Evolutionary conservation across 208 protist species (phyloP).

Genomic region (Trypanosoma theileri): DNA sequence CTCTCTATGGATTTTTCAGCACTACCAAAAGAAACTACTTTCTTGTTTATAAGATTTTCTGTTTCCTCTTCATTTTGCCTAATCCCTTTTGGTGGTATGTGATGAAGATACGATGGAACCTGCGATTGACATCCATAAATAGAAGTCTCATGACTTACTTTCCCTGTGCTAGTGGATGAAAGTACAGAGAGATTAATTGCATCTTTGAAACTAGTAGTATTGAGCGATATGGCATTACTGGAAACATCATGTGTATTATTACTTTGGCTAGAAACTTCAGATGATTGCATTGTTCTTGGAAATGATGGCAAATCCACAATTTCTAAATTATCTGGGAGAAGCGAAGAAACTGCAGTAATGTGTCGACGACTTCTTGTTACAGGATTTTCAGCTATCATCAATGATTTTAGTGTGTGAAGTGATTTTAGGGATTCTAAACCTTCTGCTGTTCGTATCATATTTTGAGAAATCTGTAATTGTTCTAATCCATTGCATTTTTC

Average conservation of each 20-base stretch:
- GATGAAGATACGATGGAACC: background rate
- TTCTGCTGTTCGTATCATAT: slow-evolving; percentile 55
- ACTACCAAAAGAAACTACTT: too few species aligned
- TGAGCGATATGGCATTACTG: background rate
- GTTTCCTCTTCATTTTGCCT: background rate
- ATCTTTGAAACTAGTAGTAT: background rate
- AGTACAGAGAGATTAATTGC: slow-evolving; percentile 12
- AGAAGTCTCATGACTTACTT: background rate
- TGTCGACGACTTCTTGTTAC: slow-evolving; percentile 47
- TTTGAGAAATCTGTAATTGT: slow-evolving; percentile 53
- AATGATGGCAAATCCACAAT: slow-evolving; percentile 41
- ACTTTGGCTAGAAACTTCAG: background rate
- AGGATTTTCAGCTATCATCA: slow-evolving; percentile 66
- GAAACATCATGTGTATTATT: background rate
- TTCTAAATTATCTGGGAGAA: slow-evolving; percentile 42
- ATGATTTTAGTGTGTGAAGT: slow-evolving; percentile 30
- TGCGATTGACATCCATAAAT: background rate
- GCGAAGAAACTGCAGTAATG: slow-evolving; percentile 31
- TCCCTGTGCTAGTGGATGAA: slow-evolving; percentile 1
- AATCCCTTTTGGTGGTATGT: background rate
- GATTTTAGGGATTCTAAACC: slow-evolving; percentile 38
- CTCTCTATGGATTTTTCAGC: background rate
- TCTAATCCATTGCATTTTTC: slow-evolving; percentile 53
- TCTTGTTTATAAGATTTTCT: background rate
- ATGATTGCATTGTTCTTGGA: background rate